Evolutionary conservation across 2,329 filamentous ascomycete species (phyloP), one percentile per base, ranked within the genome.

Genomic region (Hypoxylon sp.): DNA sequence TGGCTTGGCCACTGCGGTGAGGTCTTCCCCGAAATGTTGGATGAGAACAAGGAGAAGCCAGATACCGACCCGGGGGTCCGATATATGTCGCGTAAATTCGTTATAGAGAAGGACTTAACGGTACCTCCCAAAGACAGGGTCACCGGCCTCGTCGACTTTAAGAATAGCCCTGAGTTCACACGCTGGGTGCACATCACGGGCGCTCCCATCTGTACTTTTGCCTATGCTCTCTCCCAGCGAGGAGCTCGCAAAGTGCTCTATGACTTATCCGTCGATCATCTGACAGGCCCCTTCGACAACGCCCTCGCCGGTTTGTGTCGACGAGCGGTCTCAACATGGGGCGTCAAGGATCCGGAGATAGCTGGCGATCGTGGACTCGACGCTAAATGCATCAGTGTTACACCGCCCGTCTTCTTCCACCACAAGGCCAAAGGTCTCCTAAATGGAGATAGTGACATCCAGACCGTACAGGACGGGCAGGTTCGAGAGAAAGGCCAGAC

Each of bases 341-440:
- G 53, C 2, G 25, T 38, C 9, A 7, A 45, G 7, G 55, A 57
- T 11, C 26, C 42, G 15, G 45, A 32, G 6, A 11, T n/a, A 25
- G 53, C 50, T 3, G 60, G 60, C 3, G 61, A 65, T 19, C 49
- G 60, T 1, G 65, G 66, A 3, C 55, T 71, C 15, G 61, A 65
- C 13, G 54, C 66, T 5, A 69, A 67, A 46, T 72, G 69, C 16
- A 54, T 69, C 34, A 69, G 62, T 19, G 65, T 71, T 3, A 67
- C 69, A 13, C 68, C 68, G 11, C 65, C 64, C 1, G 16, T 71
- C 0, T 71, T 70, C 34, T 67, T 68, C 44, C 65, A 71, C 49
- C 67, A 69, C 50, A 64, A 64, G 15, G 63, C 65, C 2, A 66
- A 62, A 15, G 67, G 63, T 7, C 26, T 43, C 1, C 36, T 64